phyloP scores from a whole-genome alignment of 75 land plant species.

The Selaginella moellendorffii region DNA sequence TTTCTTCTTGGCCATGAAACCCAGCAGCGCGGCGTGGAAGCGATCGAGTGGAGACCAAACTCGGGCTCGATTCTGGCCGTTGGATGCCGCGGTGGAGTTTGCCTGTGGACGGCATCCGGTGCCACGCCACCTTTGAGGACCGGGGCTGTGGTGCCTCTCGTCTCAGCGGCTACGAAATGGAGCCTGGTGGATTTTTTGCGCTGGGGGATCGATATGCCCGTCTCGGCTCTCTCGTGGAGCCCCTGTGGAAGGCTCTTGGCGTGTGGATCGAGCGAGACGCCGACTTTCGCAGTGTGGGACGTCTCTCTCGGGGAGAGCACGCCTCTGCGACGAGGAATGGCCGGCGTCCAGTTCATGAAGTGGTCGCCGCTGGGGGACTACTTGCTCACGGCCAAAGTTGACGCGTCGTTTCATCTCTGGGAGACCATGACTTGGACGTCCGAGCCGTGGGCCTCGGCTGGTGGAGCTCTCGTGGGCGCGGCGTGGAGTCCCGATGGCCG shows the following conservation, averaged over 20 bases:
- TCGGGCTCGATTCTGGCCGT: constrained; percentile 65
- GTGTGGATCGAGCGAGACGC: neutral
- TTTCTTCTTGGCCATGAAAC: constrained; percentile 47
- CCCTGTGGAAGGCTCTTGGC: constrained; percentile 40
- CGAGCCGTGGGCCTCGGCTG: too few species aligned
- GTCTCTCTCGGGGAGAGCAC: constrained; percentile 57
- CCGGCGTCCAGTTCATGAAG: too few species aligned
- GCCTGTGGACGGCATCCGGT: constrained; percentile 84
- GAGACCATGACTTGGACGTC: too few species aligned
- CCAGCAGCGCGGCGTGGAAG: constrained; percentile 64
- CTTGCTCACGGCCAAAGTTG: too few species aligned
- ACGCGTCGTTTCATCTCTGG: too few species aligned
- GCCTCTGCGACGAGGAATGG: constrained; percentile 85
- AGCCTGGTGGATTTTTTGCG: constrained; percentile 67
- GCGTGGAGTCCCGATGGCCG: too few species aligned
- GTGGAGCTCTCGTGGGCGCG: too few species aligned
- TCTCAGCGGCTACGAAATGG: constrained; percentile 61
- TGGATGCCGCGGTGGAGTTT: constrained; percentile 85
- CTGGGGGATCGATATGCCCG: constrained; percentile 29
- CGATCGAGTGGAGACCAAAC: constrained; percentile 92
- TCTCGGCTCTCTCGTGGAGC: constrained; percentile 78
- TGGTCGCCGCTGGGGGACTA: too few species aligned
- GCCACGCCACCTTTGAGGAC: constrained; percentile 61
- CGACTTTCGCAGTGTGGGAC: constrained; percentile 89
- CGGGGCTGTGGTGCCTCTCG: constrained; percentile 37